A percentile compares a stretch with the other conserved stretches of the same genome.
These are phyloP conservation scores for Gnomoniopsis smithogilvyi DNA, from an alignment of 2,329 filamentous ascomycete species.

Conservation along the genomic window DNA sequence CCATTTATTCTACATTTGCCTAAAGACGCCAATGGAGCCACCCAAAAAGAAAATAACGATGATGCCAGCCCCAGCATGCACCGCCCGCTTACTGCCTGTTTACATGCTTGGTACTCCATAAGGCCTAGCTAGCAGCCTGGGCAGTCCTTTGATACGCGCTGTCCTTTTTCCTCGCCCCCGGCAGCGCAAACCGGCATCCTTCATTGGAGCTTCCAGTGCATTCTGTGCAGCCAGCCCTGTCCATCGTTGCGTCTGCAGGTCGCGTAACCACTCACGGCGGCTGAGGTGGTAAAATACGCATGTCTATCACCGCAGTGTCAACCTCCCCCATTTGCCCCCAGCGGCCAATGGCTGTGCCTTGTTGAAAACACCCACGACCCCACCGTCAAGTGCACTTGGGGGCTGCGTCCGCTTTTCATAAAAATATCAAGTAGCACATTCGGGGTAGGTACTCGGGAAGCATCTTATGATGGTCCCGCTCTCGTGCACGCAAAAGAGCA, in stretches of 20 bases:
- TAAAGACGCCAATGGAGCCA: neutral
- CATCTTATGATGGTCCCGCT: neutral
- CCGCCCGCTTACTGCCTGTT: neutral
- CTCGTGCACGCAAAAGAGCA: neutral
- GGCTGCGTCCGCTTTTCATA: neutral
- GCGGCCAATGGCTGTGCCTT: slow-evolving; percentile 11
- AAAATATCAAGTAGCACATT: neutral
- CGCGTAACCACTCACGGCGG: slow-evolving; percentile 10
- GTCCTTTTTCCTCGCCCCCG: neutral
- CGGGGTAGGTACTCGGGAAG: neutral
- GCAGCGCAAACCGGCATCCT: slow-evolving; percentile 5
- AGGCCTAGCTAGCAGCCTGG: neutral
- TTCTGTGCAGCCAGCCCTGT: slow-evolving; percentile 12
- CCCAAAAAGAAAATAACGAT: neutral
- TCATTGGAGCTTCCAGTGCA: slow-evolving; percentile 16
- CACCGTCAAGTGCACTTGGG: slow-evolving; percentile 2
- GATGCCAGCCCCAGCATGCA: neutral
- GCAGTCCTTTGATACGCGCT: slow-evolving; percentile 1
- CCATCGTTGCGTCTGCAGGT: neutral
- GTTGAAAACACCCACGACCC: neutral
- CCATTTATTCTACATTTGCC: neutral
- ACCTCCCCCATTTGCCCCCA: slow-evolving; percentile 17
- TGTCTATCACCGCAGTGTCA: slow-evolving; percentile 17
- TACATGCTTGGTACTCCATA: neutral
- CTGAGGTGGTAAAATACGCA: slow-evolving; percentile 9